Conservation (phyloP, 2,329 filamentous ascomycete genomes). For the Botrytis hyacinthi region DNA sequence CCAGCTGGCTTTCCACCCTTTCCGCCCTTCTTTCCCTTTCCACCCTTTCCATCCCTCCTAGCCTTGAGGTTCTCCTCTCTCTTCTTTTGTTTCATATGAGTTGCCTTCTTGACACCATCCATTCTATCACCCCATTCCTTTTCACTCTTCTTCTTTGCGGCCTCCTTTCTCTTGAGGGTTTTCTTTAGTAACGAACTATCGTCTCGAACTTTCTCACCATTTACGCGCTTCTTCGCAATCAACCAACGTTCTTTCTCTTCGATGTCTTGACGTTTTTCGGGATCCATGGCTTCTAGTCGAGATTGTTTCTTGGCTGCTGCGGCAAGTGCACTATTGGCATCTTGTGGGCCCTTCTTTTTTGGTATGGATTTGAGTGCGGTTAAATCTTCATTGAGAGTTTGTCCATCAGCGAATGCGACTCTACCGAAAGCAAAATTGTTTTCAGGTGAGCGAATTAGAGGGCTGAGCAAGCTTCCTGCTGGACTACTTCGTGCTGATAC, state of each 20-base stretch:
- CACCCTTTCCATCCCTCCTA: slow-evolving; percentile 71
- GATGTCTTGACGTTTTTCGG: slow-evolving; percentile 78
- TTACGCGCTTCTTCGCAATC: slow-evolving; percentile 81
- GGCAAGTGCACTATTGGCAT: slow-evolving; percentile 81
- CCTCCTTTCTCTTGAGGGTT: slow-evolving; percentile 89
- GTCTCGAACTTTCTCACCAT: slow-evolving; percentile 86
- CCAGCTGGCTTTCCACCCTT: slow-evolving; percentile 50
- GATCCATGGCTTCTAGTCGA: slow-evolving; percentile 71
- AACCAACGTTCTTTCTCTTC: slow-evolving; percentile 94
- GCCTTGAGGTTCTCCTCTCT: slow-evolving; percentile 75
- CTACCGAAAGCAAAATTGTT: slow-evolving; percentile 86
- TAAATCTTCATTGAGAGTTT: slow-evolving; percentile 71
- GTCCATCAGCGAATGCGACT: slow-evolving; percentile 85
- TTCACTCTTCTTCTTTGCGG: slow-evolving; percentile 85
- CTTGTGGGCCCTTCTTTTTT: slow-evolving; percentile 79
- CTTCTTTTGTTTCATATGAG: slow-evolving; percentile 79
- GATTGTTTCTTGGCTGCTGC: slow-evolving; percentile 84
- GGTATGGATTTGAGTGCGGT: slow-evolving; percentile 60
- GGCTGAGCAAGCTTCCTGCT: slow-evolving; percentile 52
- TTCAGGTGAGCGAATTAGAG: slow-evolving; percentile 51
- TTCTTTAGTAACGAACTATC: slow-evolving; percentile 88
- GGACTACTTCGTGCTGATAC: slow-evolving; percentile 60
- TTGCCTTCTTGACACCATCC: slow-evolving; percentile 70
- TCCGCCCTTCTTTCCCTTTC: slow-evolving; percentile 55
- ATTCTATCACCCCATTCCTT: slow-evolving; percentile 78